phyloP scores from a whole-genome alignment of 2,329 filamentous ascomycete species.

The Alternaria gaisen region DNA sequence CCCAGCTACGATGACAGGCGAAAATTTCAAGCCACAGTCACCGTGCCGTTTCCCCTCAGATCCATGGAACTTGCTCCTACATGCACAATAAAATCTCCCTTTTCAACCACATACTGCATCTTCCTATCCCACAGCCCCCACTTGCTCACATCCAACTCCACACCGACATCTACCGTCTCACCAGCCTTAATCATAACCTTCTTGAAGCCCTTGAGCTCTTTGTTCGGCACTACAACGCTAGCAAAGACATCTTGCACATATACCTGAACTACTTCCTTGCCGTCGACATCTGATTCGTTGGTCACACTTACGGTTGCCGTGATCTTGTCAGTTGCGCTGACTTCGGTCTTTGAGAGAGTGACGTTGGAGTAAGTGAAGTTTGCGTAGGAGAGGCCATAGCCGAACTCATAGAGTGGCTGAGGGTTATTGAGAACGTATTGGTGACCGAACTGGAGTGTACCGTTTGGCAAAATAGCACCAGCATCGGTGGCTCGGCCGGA shows the following conservation, averaged over 20 bases:
- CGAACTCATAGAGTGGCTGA: constrained; percentile 70
- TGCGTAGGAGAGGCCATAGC: constrained; percentile 72
- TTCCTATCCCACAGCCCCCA: constrained; percentile 65
- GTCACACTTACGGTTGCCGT: constrained; percentile 69
- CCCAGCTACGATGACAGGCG: background rate
- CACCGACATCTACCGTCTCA: constrained; percentile 62
- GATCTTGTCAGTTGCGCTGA: constrained; percentile 62
- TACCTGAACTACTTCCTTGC: constrained; percentile 73
- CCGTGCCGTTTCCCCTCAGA: constrained; percentile 64
- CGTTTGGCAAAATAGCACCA: constrained; percentile 64
- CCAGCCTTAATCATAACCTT: constrained; percentile 70
- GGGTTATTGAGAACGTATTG: constrained; percentile 71
- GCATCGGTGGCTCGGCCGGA: constrained; percentile 66
- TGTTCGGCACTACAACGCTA: constrained; percentile 71
- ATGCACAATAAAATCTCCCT: constrained; percentile 70
- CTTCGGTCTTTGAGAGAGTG: constrained; percentile 60
- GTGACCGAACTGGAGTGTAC: constrained; percentile 69
- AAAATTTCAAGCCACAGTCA: constrained; percentile 56
- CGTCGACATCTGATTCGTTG: constrained; percentile 66
- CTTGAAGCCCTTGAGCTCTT: constrained; percentile 71
- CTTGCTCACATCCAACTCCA: constrained; percentile 61
- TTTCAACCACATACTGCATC: constrained; percentile 79
- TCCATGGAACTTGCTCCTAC: constrained; percentile 68
- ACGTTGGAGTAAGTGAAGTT: constrained; percentile 68
- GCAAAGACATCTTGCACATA: constrained; percentile 71